phyloP scores from a whole-genome alignment of 768 basidiomycete genomes.

The Rhodotorula sphaerocarpa region DNA sequence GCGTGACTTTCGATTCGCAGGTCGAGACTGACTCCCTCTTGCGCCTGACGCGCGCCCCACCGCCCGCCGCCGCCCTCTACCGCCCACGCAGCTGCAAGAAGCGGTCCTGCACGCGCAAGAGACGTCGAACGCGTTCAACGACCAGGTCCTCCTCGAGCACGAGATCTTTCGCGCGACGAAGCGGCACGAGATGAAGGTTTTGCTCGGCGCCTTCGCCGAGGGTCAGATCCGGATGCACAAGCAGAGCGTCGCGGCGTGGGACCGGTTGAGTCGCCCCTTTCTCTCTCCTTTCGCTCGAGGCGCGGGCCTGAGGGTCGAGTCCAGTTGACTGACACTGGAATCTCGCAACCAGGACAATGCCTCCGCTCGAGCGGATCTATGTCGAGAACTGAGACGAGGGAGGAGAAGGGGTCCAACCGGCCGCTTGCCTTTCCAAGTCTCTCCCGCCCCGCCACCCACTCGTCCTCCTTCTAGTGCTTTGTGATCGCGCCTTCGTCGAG shows the following conservation, averaged over 20 bases:
- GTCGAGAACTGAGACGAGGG: constrained; percentile 14
- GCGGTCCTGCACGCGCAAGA: constrained; percentile 91
- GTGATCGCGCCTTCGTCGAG: too few relatives aligned
- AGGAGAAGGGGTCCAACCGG: too few relatives aligned
- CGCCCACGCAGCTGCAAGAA: constrained; percentile 66
- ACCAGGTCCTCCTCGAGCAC: constrained; percentile 87
- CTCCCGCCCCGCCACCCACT: too few relatives aligned
- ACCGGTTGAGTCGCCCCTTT: constrained; percentile 6
- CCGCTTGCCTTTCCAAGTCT: too few relatives aligned
- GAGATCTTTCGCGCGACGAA: constrained; percentile 80
- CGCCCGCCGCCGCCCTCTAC: neutral
- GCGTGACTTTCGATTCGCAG: too few relatives aligned
- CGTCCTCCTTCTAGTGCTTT: too few relatives aligned
- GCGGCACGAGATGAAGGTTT: constrained; percentile 93
- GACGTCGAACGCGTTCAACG: constrained; percentile 91
- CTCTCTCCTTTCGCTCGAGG: neutral
- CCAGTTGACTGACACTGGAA: too few relatives aligned
- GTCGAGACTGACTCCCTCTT: too few relatives aligned
- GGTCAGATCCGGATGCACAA: constrained; percentile 87
- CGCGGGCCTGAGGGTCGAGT: too few relatives aligned
- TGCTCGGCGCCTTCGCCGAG: constrained; percentile 78
- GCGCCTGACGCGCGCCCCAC: too few relatives aligned
- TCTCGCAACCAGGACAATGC: constrained; percentile 10
- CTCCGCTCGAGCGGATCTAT: constrained; percentile 20
- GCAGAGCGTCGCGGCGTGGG: constrained; percentile 22